A percentile compares a stretch with the other conserved stretches of the same genome.
Conservation (phyloP, 2,329 filamentous ascomycete genomes). For the Zelopaecilomyces penicillatus region DNA sequence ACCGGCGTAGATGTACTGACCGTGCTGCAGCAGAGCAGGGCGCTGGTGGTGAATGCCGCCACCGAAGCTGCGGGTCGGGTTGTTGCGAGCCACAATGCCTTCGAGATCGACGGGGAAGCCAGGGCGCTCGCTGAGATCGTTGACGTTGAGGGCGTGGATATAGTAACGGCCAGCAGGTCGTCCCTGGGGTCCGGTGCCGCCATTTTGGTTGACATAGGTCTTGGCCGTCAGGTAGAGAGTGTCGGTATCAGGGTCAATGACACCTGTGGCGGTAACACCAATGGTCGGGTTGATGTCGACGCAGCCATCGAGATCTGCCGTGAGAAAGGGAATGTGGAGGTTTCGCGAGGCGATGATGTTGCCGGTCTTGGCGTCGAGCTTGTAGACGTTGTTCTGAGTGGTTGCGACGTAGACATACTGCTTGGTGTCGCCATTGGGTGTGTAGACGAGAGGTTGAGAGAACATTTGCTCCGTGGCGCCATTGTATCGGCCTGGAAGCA, state of each 20-base stretch:
- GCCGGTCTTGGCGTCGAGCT: conserved; percentile 46
- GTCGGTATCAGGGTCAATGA: conserved; percentile 36
- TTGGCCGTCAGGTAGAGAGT: conserved; percentile 37
- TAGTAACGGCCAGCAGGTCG: conserved; percentile 26
- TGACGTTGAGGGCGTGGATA: conserved; percentile 29
- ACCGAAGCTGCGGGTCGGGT: conserved; percentile 38
- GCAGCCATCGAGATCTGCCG: conserved; percentile 39
- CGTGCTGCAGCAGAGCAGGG: conserved; percentile 37
- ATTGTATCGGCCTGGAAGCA: conserved; percentile 44
- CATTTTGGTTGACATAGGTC: conserved; percentile 29
- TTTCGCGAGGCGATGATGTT: conserved; percentile 39
- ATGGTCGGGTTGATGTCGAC: conserved; percentile 39
- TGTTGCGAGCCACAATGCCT: conserved; percentile 37
- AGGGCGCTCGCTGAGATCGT: conserved; percentile 27
- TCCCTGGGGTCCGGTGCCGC: conserved; percentile 22
- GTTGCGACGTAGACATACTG: conserved; percentile 50
- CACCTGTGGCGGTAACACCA: conserved; percentile 37
- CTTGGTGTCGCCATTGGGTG: conserved; percentile 32
- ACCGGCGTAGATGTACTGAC: conserved; percentile 40
- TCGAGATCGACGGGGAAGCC: conserved; percentile 42
- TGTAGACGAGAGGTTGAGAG: conserved; percentile 43
- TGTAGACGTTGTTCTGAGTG: conserved; percentile 50
- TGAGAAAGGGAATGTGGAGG: conserved; percentile 40
- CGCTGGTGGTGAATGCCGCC: conserved; percentile 45
- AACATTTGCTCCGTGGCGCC: conserved; percentile 42